A percentile compares a stretch with the other conserved stretches of the same genome.
Conservation (phyloP, 345 rosid species). For the Gynandropsis gynandra region DNA sequence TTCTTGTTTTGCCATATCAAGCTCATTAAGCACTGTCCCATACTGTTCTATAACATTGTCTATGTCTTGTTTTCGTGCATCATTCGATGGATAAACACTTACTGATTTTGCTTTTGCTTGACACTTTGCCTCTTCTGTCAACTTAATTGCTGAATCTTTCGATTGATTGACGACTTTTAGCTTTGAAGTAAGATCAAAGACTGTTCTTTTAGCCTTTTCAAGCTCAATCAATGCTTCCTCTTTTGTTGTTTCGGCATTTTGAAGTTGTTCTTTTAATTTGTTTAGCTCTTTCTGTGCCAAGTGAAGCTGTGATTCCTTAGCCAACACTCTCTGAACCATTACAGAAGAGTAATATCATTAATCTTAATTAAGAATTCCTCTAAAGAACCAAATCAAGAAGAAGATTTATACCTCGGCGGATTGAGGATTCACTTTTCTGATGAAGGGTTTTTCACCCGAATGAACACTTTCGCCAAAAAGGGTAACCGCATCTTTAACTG, state of each 20-base stretch:
- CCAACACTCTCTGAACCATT: constrained; percentile 55
- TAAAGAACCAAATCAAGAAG: neutral
- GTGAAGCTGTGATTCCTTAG: constrained; percentile 83
- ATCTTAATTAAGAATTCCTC: no score
- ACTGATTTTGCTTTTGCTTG: constrained; percentile 39
- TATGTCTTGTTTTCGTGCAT: constrained; percentile 42
- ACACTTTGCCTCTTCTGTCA: constrained; percentile 60
- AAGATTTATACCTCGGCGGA: constrained; percentile 67
- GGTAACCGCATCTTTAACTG: constrained; percentile 88
- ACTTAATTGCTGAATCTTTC: constrained; percentile 53
- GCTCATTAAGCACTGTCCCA: constrained; percentile 45
- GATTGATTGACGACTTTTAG: constrained; percentile 49
- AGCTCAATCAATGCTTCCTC: constrained; percentile 71
- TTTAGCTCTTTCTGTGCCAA: constrained; percentile 70
- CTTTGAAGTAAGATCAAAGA: constrained; percentile 56
- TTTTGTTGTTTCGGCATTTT: constrained; percentile 67
- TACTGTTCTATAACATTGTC: constrained; percentile 56
- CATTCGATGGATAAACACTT: constrained; percentile 32
- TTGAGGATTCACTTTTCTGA: constrained; percentile 55
- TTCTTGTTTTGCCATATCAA: constrained; percentile 73
- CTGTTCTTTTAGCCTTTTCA: constrained; percentile 59
- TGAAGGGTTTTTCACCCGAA: constrained; percentile 65
- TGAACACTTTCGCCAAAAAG: constrained; percentile 88
- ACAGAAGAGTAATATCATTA: no score
- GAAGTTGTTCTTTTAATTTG: constrained; percentile 62